Conservation (phyloP, 352 stramenopile species). For the Discostella stelligera region DNA sequence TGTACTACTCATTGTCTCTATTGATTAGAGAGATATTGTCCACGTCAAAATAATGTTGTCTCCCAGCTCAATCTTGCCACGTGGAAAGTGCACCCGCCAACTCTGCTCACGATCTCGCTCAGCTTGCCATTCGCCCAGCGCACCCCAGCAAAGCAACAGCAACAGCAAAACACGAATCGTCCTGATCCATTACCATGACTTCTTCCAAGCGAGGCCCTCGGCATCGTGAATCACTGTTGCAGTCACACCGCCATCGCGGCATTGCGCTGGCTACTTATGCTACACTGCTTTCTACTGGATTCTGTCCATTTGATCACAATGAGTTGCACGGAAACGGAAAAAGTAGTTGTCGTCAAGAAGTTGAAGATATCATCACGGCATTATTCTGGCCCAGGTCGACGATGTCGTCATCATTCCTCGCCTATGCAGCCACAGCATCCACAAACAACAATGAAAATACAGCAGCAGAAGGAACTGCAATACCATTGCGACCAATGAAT, state of each 20-base stretch:
- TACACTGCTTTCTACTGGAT: neutral
- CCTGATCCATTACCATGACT: no score
- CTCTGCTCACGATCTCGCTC: no score
- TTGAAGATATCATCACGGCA: neutral
- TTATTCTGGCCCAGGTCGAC: neutral
- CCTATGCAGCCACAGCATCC: slow-evolving; percentile 2
- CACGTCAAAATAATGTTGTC: no score
- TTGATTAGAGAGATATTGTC: no score
- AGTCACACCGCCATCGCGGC: slow-evolving; percentile 8
- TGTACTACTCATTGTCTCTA: slow-evolving; percentile 35
- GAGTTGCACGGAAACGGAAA: neutral
- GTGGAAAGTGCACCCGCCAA: no score
- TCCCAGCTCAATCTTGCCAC: no score
- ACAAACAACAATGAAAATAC: neutral
- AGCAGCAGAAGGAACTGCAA: neutral
- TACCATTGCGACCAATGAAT: slow-evolving; percentile 21
- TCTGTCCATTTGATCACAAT: slow-evolving; percentile 6
- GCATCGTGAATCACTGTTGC: neutral
- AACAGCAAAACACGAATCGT: no score
- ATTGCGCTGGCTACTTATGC: neutral
- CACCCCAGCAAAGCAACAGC: no score
- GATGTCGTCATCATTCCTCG: slow-evolving; percentile 11
- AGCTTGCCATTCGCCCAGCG: no score
- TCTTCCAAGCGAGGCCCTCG: slow-evolving; percentile 2
- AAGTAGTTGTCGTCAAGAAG: neutral